Percentiles rank a stretch among this genome's conserved stretches.
These are phyloP conservation scores for Glycine soja DNA, from an alignment of 306 rosid genomes.

Conservation along the genomic window DNA sequence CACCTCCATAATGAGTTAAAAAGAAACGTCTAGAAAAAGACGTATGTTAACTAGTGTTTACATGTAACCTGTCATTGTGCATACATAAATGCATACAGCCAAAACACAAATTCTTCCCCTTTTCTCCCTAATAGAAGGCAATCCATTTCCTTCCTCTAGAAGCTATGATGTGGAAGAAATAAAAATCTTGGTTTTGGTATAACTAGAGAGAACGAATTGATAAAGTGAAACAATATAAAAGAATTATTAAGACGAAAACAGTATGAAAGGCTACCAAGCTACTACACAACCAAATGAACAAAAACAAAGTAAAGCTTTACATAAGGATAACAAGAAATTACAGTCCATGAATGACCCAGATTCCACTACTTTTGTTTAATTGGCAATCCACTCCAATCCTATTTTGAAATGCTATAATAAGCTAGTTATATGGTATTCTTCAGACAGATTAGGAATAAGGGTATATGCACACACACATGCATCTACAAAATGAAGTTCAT, in stretches of 20 bases:
- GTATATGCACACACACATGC: no score
- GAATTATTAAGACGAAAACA: conserved; percentile 7
- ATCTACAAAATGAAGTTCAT: no score
- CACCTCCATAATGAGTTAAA: conserved; percentile 15
- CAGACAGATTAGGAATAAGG: no score
- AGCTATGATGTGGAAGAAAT: not conserved
- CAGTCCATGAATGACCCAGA: conserved; percentile 89
- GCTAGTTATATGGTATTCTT: no score
- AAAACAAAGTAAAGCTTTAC: not conserved
- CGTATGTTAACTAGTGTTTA: no score
- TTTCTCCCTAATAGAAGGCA: not conserved
- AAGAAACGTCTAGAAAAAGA: not conserved
- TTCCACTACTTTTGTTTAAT: conserved; percentile 55
- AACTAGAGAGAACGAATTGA: conserved; percentile 20
- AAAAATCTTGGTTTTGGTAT: not conserved
- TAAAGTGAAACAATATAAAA: not conserved
- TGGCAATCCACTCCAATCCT: conserved; percentile 86
- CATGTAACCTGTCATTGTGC: conserved; percentile 9
- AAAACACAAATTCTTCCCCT: not conserved
- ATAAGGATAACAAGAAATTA: conserved; percentile 52
- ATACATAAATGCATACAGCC: not conserved
- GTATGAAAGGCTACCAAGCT: not conserved
- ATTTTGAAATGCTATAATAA: no score
- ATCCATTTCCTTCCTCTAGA: conserved; percentile 14
- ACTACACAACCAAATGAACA: conserved; percentile 24